Percentiles rank a stretch among this genome's conserved stretches.
Conservation (phyloP, 495 filamentous ascomycete genomes). For the Podospora bellae-mahoneyi region DNA sequence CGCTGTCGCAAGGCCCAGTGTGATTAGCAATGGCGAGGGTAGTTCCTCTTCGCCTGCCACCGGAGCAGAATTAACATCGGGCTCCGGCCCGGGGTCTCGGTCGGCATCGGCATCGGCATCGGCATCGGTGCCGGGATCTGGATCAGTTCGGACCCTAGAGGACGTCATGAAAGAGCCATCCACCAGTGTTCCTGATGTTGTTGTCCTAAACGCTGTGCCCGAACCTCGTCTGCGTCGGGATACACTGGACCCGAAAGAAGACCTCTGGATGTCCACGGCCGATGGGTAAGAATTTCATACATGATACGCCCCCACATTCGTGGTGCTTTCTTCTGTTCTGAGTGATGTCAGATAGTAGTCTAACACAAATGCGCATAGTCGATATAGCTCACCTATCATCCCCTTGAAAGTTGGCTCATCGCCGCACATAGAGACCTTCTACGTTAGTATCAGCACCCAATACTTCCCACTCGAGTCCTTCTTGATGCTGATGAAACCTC, state of each 20-base stretch:
- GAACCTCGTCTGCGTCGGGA: conserved; percentile 22
- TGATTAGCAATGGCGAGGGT: conserved; percentile 4
- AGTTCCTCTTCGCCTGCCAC: conserved; percentile 1
- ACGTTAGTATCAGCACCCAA: conserved; percentile 28
- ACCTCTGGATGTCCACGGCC: conserved; percentile 44
- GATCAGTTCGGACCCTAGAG: conserved; percentile 32
- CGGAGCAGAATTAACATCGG: background rate
- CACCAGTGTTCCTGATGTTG: conserved; percentile 35
- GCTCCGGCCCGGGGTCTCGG: background rate
- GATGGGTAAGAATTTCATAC: conserved; percentile 42
- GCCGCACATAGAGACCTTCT: conserved; percentile 39
- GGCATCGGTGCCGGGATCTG: conserved; percentile 3
- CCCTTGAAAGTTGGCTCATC: conserved; percentile 38
- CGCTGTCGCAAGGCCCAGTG: background rate
- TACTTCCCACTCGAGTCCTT: background rate
- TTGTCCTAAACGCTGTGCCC: conserved; percentile 35
- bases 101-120: conserved; percentile 2
- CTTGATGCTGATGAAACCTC: background rate
- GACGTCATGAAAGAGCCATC: conserved; percentile 44
- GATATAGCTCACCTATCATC: conserved; percentile 43
- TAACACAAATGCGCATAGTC: conserved; percentile 23
- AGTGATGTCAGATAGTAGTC: conserved; percentile 3
- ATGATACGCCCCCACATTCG: background rate
- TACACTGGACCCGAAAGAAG: conserved; percentile 40
- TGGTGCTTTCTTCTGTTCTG: background rate